Conservation (phyloP, 345 rosid genomes). For the Populus euphratica region DNA sequence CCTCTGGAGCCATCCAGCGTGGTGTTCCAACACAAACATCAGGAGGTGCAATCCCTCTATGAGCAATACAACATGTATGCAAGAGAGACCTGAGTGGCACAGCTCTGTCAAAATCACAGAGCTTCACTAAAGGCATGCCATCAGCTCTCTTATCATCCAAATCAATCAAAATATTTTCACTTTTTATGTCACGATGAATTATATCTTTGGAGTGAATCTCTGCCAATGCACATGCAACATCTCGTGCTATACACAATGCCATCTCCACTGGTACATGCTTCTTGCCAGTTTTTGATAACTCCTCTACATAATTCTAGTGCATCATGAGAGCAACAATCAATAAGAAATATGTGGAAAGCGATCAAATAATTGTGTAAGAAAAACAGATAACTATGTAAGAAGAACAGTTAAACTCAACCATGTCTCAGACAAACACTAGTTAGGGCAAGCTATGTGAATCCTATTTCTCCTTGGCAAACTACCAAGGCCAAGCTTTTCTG, state of each 20-base stretch:
- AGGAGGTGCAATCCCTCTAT: constrained; percentile 73
- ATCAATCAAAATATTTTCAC: constrained; percentile 89
- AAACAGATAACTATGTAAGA: background rate
- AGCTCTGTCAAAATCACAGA: constrained; percentile 94
- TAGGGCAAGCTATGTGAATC: background rate
- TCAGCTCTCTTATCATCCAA: constrained; percentile 50
- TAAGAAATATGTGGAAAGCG: background rate
- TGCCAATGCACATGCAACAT: constrained; percentile 66
- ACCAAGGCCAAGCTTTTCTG: background rate
- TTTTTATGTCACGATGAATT: constrained; percentile 93
- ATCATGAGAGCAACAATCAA: constrained; percentile 9
- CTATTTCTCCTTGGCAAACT: background rate
- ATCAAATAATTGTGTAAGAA: background rate
- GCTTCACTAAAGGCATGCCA: constrained; percentile 67
- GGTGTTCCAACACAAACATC: constrained; percentile 93
- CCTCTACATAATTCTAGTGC: constrained; percentile 61
- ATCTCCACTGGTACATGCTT: constrained; percentile 60
- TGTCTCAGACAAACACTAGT: background rate
- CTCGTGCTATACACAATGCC: constrained; percentile 66
- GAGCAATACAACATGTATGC: constrained; percentile 83
- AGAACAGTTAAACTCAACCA: background rate
- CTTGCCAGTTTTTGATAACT: constrained; percentile 60
- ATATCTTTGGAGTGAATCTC: constrained; percentile 85
- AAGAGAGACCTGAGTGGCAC: constrained; percentile 72
- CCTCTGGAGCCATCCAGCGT: constrained; percentile 99